phyloP scores from a whole-genome alignment of 768 basidiomycete species.

The Hemileccinum rubropunctum region DNA sequence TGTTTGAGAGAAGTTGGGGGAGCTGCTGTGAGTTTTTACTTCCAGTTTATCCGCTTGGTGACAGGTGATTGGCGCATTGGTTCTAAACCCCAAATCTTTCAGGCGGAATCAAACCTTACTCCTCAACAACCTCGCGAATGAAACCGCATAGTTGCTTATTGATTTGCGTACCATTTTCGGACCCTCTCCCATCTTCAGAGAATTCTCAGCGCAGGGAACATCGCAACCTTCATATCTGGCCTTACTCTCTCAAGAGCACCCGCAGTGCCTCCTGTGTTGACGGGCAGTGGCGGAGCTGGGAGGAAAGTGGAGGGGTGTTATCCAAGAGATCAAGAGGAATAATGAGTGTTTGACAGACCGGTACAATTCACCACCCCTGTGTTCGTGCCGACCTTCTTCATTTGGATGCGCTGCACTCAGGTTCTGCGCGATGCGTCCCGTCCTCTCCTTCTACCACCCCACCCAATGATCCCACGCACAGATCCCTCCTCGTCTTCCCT shows the following conservation, averaged over 20 bases:
- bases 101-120: conserved; percentile 86
- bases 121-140: conserved; percentile 76
- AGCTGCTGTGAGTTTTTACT: conserved; percentile 58
- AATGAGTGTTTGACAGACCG: conserved; percentile 83
- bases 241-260: conserved; percentile 67
- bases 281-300: conserved; percentile 26
- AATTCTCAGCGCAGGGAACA: conserved; percentile 22
- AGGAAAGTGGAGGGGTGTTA: conserved; percentile 49
- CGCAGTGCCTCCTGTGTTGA: conserved; percentile 39
- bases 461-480: too few relatives aligned
- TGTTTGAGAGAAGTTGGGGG: conserved; percentile 80
- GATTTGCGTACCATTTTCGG: conserved; percentile 80
- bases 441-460: too few relatives aligned
- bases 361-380: conserved; percentile 57
- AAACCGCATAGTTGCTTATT: conserved; percentile 87
- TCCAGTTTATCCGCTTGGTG: background rate
- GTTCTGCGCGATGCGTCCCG: too few relatives aligned
- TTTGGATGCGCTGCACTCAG: too few relatives aligned
- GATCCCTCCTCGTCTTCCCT: too few relatives aligned
- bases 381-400: too few relatives aligned
- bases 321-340: conserved; percentile 84
- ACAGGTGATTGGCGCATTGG: background rate
- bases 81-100: background rate
- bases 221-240: conserved; percentile 68
- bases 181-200: conserved; percentile 38